Conservation (phyloP, 208 protist species). For the Plasmodiophora brassicae region DNA sequence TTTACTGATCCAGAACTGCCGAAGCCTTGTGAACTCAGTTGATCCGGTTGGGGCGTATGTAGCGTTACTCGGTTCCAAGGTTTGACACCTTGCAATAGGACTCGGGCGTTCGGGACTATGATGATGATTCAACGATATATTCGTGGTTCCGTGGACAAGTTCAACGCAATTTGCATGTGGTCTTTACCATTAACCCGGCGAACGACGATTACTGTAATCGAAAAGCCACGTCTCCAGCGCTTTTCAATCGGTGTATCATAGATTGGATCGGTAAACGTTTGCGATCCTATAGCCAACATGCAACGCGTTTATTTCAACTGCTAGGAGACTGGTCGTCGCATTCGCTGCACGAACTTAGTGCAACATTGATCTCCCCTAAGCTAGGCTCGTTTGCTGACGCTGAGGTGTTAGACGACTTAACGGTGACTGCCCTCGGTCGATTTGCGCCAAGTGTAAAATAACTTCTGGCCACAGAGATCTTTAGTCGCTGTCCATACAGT, state of each 20-base stretch:
- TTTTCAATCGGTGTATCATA: constrained; percentile 98
- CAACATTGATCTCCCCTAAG: no score
- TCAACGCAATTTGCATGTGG: constrained; percentile 93
- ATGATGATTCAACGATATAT: constrained; percentile 55
- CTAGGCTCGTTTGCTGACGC: no score
- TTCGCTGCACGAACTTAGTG: constrained; percentile 88
- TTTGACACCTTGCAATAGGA: neutral
- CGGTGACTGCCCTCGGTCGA: no score
- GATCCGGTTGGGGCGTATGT: neutral
- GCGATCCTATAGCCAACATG: no score
- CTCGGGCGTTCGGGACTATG: neutral
- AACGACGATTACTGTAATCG: constrained; percentile 85
- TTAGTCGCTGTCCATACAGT: no score
- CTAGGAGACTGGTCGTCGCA: constrained; percentile 89
- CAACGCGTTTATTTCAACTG: no score
- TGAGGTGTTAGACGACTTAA: no score
- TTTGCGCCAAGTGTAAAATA: no score
- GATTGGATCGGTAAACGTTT: constrained; percentile 89
- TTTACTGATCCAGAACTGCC: constrained; percentile 38
- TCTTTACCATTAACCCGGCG: constrained; percentile 99
- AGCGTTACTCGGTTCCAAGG: neutral
- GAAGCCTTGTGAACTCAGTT: neutral
- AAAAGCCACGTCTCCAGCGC: constrained; percentile 89
- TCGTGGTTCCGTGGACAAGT: constrained; percentile 86
- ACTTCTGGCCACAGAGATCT: no score